These are phyloP conservation scores for Amanita thiersii DNA, from an alignment of 768 basidiomycete species.

Conservation along the genomic window DNA sequence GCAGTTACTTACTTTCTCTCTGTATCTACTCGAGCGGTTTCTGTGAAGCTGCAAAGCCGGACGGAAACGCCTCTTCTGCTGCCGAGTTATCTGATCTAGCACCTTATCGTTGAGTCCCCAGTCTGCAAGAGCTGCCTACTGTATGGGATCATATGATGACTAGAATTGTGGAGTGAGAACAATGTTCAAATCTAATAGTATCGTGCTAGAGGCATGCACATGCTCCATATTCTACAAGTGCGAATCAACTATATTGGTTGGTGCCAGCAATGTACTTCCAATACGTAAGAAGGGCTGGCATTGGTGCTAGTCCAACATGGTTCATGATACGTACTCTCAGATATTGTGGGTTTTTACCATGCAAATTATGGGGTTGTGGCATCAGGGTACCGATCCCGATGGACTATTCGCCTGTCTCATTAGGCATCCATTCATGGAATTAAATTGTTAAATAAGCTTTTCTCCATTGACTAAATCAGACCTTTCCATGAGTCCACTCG, in stretches of 20 bases:
- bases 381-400: constrained; percentile 53
- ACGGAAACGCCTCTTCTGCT: constrained; percentile 17
- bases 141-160: constrained; percentile 23
- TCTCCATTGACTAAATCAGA: constrained; percentile 43
- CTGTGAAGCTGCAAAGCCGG: constrained; percentile 12
- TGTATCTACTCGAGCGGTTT: constrained; percentile 7
- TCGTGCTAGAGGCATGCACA: constrained; percentile 28
- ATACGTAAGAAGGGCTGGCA: constrained; percentile 26
- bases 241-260: constrained; percentile 33
- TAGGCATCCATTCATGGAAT: background rate
- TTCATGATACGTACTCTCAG: constrained; percentile 22
- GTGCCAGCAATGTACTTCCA: constrained; percentile 40
- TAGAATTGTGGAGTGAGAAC: constrained; percentile 34
- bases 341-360: constrained; percentile 51
- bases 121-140: constrained; percentile 52
- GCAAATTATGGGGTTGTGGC: constrained; percentile 42
- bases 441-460: constrained; percentile 21
- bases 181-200: background rate
- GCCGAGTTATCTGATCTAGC: constrained; percentile 26
- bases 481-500: constrained; percentile 28
- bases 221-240: constrained; percentile 33
- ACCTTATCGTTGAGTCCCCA: constrained; percentile 42
- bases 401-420: constrained; percentile 31
- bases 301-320: background rate
- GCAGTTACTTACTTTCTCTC: background rate